Base-by-base conservation (phyloP, 371 early-diverging fungal genomes). In the Mucor irregularis region DNA sequence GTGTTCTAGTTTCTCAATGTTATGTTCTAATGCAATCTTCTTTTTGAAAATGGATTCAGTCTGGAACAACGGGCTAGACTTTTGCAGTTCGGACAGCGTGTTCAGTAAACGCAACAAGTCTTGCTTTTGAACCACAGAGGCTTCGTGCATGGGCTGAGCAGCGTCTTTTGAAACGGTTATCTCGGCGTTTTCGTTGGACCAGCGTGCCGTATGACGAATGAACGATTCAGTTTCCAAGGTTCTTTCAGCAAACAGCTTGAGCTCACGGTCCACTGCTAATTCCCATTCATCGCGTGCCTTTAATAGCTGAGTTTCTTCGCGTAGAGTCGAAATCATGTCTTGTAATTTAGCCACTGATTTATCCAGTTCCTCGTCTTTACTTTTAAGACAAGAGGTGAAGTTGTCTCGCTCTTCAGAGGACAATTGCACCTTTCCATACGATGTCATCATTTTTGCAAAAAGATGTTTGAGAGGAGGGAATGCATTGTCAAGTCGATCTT, bases 271-370 rank as follows among this genome's bases (percentile, higher is more conserved):
- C 8, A 56, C 66, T 3, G 26, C 16, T 2, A 24, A 39, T 17
- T 68, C 62, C 68, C 72, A 71, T 19, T 45, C 14, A 34, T 55
- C 31, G 16, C 65, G 59, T 13, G 34, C 7, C 7, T 33, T 53
- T 21, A 71, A 33, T 3, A 39, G 29, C 8, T 53, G 35, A 1
- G 68, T 45, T 33, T 68, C 72, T 4, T 25, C n/a, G 5, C 53
- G 25, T 8, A 51, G 62, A 3, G 40, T 35, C 19, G 40, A 14
- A 2, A 56, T 19, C 3, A 50, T 19, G 10, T 70, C 66, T 22
- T 54, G 50, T n/a, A 56, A 14, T 37, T 58, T 60, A 13, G 26
- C 8, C 2, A 56, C 14, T 11, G 56, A 5, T 19, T 54, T 49
- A 5, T 57, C 52, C 0, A 54, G 25, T 17, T 56, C 57, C 14